Conservation (phyloP, 164 flowering plant genomes). For the Kingdonia uniflora region DNA sequence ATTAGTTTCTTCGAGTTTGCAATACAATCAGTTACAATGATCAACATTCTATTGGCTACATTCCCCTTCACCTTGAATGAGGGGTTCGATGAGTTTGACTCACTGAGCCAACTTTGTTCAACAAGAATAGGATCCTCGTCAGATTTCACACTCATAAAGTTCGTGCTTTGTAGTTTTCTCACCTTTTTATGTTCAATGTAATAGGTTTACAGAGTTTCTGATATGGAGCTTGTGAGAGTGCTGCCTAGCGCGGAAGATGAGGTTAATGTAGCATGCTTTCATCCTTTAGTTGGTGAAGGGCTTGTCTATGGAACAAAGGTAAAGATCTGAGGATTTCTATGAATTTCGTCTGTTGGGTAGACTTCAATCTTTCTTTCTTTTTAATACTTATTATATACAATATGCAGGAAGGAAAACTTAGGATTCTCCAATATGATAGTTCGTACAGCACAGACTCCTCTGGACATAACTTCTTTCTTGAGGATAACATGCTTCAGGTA, state of each 20-base stretch:
- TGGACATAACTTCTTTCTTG: slow-evolving; percentile 24
- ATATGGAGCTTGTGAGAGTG: slow-evolving; percentile 96
- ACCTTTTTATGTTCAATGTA: neutral
- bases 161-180: neutral
- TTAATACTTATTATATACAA: neutral
- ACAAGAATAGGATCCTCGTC: no score
- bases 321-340: neutral
- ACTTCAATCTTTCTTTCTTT: neutral
- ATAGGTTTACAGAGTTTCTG: slow-evolving; percentile 92
- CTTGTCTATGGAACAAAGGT: slow-evolving; percentile 99
- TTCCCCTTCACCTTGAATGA: no score
- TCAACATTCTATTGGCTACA: no score
- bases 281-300: slow-evolving; percentile 90
- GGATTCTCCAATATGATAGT: slow-evolving; percentile 68
- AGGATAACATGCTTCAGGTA: slow-evolving; percentile 71
- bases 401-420: slow-evolving; percentile 90
- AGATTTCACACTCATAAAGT: no score
- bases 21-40: no score
- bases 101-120: no score
- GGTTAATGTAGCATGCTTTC: slow-evolving; percentile 98
- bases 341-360: neutral
- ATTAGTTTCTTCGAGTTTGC: no score
- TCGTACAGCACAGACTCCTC: slow-evolving; percentile 28
- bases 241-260: slow-evolving; percentile 99
- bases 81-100: no score